Evolutionary conservation across 805 yeast species (phyloP).

Genomic region (Candida dajiaensis): DNA sequence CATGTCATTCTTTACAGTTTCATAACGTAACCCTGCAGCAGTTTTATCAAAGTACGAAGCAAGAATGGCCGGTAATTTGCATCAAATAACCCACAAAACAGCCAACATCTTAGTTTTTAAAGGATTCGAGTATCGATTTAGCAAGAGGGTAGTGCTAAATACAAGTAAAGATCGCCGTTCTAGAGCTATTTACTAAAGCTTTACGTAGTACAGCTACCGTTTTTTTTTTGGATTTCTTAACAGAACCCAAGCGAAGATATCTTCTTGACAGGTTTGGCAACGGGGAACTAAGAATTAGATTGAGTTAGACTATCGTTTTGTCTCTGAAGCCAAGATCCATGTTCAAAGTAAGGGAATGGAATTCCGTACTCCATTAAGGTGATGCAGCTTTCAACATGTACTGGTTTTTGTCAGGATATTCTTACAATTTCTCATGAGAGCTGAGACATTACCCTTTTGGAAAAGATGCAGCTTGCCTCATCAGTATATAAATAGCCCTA

Average conservation of each 20-base stretch:
- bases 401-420: too few relatives aligned
- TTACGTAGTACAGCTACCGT: not conserved
- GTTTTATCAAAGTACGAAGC: too few relatives aligned
- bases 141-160: not conserved
- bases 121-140: too few relatives aligned
- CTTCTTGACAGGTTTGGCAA: not conserved
- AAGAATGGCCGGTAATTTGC: too few relatives aligned
- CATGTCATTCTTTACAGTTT: not conserved
- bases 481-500: not conserved
- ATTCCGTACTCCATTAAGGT: not conserved
- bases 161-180: not conserved
- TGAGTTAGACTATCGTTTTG: too few relatives aligned
- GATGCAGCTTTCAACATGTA: not conserved
- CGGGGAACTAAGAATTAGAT: too few relatives aligned
- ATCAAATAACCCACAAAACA: not conserved
- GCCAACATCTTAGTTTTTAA: too few relatives aligned
- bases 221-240: not conserved
- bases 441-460: not conserved
- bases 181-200: not conserved
- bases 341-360: too few relatives aligned
- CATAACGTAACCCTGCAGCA: not conserved
- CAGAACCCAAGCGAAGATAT: not conserved
- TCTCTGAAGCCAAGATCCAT: too few relatives aligned
- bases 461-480: not conserved
- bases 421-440: not conserved